Base-by-base conservation (phyloP, 306 rosid genomes). In the Vigna trinervia region DNA sequence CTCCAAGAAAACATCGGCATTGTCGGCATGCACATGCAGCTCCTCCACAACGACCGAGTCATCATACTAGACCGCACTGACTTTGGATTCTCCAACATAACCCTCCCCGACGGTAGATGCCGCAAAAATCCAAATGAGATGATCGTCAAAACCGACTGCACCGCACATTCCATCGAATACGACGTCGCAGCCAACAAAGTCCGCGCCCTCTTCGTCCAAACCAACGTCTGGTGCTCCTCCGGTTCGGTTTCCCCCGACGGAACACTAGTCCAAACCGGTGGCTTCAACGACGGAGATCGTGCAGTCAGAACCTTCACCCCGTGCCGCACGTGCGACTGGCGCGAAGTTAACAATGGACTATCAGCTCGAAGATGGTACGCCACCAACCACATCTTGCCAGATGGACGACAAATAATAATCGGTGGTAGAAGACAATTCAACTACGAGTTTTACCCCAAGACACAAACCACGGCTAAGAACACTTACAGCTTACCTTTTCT, bases 21-120 rank as follows among this genome's bases (percentile, higher is more conserved):
- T n/a, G 83, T 92, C 0, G 96, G 90, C 91, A 94, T 94, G 98
- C 98, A 94, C 93, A 92, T 94, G 98, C 98, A 94, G 56, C 71
- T 94, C 2, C 84, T 90, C 11, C 82, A 82, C 79, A 86, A 87
- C 80, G 96, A 94, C 81, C 91, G 90, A 1, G 92, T 94, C 51
- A 34, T 90, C 51, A 76, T 92, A 47, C 88, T 78, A 62, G 98
- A 94, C 82, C 93, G 96, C n/a, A 92, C 98, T 11, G 92, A 89
- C 83, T 90, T 90, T 36, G 98, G 97, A 4, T 9, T 11, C 5
- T 94, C 98, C 20, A 88, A 93, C 69, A 3, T 86, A 1, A 53
- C 86, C 4, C 28, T 87, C 54, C 88, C 92, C 45, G n/a, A 69
- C 12, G 86, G 88, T 0, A 75, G 12, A 8, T 94, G 98, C 72